phyloP scores from a whole-genome alignment of 768 basidiomycete species.

The Ramaria sp. region DNA sequence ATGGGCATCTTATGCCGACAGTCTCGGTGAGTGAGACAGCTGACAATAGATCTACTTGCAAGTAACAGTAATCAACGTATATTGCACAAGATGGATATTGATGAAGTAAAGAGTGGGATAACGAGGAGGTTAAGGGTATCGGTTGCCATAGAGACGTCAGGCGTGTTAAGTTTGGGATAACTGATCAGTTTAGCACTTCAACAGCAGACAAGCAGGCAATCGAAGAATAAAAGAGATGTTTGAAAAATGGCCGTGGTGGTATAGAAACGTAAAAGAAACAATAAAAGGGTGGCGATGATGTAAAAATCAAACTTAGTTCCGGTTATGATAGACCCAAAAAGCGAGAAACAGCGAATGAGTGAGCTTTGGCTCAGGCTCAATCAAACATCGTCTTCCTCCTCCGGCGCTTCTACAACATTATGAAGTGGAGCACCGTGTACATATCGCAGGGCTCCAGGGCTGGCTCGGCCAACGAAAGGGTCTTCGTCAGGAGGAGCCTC shows the following conservation, averaged over 20 bases:
- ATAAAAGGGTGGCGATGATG: neutral
- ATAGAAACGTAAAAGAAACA: neutral
- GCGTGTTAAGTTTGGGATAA: neutral
- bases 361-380: neutral
- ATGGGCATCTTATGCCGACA: too few relatives aligned
- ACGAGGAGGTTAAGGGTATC: neutral
- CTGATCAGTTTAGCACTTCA: neutral
- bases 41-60: too few relatives aligned
- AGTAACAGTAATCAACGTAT: too few relatives aligned
- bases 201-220: neutral
- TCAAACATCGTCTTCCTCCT: constrained; percentile 34
- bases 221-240: neutral
- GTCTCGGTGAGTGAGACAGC: too few relatives aligned
- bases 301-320: neutral
- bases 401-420: constrained; percentile 77
- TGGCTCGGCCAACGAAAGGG: constrained; percentile 29
- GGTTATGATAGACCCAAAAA: neutral
- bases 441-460: constrained; percentile 49
- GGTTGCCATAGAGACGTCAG: neutral
- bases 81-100: too few relatives aligned
- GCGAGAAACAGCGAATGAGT: neutral
- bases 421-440: constrained; percentile 79
- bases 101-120: too few relatives aligned
- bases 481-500: neutral
- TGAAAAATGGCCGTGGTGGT: neutral